Evolutionary conservation across 768 basidiomycete species (phyloP).

Genomic region (Megacollybia marginata): DNA sequence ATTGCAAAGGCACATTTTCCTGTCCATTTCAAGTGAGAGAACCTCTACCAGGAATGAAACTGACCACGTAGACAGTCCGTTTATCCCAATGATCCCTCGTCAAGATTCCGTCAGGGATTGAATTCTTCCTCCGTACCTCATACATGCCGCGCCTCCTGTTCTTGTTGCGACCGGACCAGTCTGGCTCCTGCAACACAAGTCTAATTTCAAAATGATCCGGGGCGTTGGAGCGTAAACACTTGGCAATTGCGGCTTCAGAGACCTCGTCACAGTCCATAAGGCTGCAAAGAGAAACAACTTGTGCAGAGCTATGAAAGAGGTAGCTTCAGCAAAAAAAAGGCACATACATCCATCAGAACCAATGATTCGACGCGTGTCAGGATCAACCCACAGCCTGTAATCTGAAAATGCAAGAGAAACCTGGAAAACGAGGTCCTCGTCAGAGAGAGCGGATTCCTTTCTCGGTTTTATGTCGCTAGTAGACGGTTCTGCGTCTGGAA

Average conservation of each 20-base stretch:
- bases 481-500: background rate
- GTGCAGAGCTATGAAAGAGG: conserved; percentile 11
- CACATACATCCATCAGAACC: conserved; percentile 36
- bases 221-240: conserved; percentile 48
- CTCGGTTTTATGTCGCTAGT: background rate
- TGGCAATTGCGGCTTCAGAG: conserved; percentile 44
- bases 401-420: conserved; percentile 62
- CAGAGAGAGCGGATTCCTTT: conserved; percentile 2
- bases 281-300: conserved; percentile 56
- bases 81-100: conserved; percentile 51
- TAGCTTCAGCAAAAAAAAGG: background rate
- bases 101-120: conserved; percentile 14
- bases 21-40: conserved; percentile 17
- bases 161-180: conserved; percentile 19
- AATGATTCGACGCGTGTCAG: conserved; percentile 43
- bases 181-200: conserved; percentile 43
- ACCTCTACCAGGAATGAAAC: conserved; percentile 9
- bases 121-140: conserved; percentile 51
- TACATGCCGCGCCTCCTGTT: conserved; percentile 44
- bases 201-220: conserved; percentile 48
- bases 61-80: conserved; percentile 61
- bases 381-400: conserved; percentile 59
- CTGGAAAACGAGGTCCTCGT: conserved; percentile 43
- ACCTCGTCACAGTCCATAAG: conserved; percentile 29
- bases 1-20: conserved; percentile 63